A percentile compares a stretch with the other conserved stretches of the same genome.
These are phyloP conservation scores for Cunninghamia lanceolata DNA, from an alignment of 75 land plant species.

Conservation along the genomic window DNA sequence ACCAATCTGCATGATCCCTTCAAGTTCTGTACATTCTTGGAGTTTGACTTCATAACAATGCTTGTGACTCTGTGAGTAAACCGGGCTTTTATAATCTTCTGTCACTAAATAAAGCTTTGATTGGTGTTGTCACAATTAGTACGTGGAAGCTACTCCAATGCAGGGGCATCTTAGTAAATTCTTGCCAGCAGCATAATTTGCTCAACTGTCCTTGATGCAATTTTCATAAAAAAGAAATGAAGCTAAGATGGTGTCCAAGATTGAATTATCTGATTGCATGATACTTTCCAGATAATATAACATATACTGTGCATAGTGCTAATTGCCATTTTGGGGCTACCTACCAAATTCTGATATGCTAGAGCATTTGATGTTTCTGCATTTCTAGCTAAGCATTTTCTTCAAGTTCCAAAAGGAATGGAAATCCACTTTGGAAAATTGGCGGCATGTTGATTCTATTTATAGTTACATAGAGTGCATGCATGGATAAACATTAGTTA, in stretches of 20 bases:
- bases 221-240: background rate
- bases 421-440: background rate
- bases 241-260: background rate
- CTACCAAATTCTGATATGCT: background rate
- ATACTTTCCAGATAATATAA: too few relatives aligned
- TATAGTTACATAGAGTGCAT: background rate
- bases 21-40: too few relatives aligned
- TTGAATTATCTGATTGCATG: too few relatives aligned
- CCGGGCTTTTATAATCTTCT: background rate
- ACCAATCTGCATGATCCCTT: too few relatives aligned
- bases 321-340: background rate
- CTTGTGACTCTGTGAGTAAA: background rate
- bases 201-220: background rate
- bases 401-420: background rate
- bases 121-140: background rate
- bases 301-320: background rate
- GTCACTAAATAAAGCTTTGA: background rate
- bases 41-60: background rate
- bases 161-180: too few relatives aligned
- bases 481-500: too few relatives aligned
- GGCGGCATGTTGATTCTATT: background rate
- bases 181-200: slow-evolving; percentile 5
- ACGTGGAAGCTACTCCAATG: background rate
- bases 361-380: background rate
- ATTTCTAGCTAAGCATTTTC: background rate